A percentile compares a stretch with the other conserved stretches of the same genome.
Conservation (phyloP, 2,329 filamentous ascomycete genomes). For the Leptodontidium sp. region DNA sequence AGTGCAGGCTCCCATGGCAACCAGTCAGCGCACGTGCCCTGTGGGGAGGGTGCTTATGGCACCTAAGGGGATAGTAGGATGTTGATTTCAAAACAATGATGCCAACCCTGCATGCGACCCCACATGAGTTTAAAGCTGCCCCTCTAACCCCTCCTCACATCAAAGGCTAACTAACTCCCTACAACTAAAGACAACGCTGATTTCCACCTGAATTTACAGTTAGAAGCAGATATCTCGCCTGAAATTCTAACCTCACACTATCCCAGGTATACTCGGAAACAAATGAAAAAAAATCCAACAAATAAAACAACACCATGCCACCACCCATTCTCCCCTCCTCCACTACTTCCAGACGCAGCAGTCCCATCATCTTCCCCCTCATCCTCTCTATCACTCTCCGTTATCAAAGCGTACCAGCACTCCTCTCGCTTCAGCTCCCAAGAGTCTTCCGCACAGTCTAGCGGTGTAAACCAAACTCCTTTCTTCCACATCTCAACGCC, state of each 20-base stretch:
- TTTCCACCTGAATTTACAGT: background rate
- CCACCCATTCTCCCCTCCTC: background rate
- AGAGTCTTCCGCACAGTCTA: too few relatives aligned
- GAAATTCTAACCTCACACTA: background rate
- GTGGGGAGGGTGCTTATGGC: too few relatives aligned
- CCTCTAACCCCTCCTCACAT: background rate
- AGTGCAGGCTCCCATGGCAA: too few relatives aligned
- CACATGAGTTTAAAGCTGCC: slow-evolving; percentile 1
- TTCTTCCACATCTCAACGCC: too few relatives aligned
- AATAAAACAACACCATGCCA: slow-evolving; percentile 29
- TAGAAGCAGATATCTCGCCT: background rate
- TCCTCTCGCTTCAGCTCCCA: too few relatives aligned
- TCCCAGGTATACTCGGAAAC: too few relatives aligned
- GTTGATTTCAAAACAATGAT: slow-evolving; percentile 25
- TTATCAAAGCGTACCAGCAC: too few relatives aligned
- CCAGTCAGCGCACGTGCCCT: too few relatives aligned
- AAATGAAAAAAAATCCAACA: background rate
- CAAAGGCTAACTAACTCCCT: background rate
- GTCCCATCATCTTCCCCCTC: too few relatives aligned
- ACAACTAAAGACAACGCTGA: background rate
- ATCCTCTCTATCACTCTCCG: too few relatives aligned
- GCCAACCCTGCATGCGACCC: background rate
- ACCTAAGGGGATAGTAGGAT: background rate
- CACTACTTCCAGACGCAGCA: too few relatives aligned
- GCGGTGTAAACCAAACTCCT: too few relatives aligned